Evolutionary conservation across 2,329 filamentous ascomycete species (phyloP).

Genomic region (Knoxdaviesia proteae): DNA sequence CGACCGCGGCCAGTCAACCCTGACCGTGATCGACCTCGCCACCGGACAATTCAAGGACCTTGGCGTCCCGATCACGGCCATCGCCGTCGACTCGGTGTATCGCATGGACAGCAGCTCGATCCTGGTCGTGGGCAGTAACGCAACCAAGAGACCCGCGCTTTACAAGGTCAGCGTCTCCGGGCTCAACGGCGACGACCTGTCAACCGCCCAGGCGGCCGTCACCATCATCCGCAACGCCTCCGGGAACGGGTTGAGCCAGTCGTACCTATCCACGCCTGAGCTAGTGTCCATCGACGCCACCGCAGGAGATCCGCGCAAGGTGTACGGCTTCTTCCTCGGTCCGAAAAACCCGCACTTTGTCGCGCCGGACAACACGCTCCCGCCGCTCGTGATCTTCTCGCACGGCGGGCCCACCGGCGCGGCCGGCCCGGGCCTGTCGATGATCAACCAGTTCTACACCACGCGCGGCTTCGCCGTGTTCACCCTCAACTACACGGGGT

Average conservation of each 20-base stretch:
- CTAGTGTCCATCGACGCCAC: too few species aligned
- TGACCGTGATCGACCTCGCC: slow-evolving; percentile 18
- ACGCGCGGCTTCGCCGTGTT: slow-evolving; percentile 30
- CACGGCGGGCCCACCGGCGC: slow-evolving; percentile 31
- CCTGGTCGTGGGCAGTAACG: slow-evolving; percentile 16
- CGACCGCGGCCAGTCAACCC: slow-evolving; percentile 12
- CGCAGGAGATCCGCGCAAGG: slow-evolving; percentile 1
- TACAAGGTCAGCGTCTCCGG: slow-evolving; percentile 14
- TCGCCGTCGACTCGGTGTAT: slow-evolving; percentile 10
- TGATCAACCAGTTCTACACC: slow-evolving; percentile 29
- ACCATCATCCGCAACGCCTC: too few species aligned
- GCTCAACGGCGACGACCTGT: slow-evolving; percentile 1
- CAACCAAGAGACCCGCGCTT: slow-evolving; percentile 11
- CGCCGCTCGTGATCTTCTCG: slow-evolving; percentile 26
- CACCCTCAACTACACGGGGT: slow-evolving; percentile 30
- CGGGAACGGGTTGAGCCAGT: too few species aligned
- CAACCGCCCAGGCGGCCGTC: too few species aligned
- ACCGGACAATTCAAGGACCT: slow-evolving; percentile 12
- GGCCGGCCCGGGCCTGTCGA: slow-evolving; percentile 18
- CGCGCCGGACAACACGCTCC: slow-evolving; percentile 15
- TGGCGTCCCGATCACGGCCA: slow-evolving; percentile 12
- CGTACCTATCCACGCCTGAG: too few species aligned
- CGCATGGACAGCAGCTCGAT: slow-evolving; percentile 14
- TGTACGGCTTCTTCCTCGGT: slow-evolving; percentile 26
- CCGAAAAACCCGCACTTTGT: slow-evolving; percentile 24